Conservation (phyloP, 1,284 basidiomycete species). For the Inonotus hispidus region DNA sequence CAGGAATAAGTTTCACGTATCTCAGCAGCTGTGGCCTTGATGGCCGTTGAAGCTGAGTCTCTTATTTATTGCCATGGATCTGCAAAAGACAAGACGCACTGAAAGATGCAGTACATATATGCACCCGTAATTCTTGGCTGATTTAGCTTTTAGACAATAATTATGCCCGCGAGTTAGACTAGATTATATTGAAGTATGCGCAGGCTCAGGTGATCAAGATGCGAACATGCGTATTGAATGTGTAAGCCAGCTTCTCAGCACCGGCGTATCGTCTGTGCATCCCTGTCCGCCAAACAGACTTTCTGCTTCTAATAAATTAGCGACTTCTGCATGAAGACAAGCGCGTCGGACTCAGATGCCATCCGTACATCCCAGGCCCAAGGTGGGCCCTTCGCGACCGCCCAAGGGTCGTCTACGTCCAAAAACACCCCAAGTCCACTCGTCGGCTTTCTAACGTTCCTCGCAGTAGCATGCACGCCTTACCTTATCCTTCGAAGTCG, state of each 20-base stretch:
- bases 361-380: too few relatives aligned
- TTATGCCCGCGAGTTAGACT: background rate
- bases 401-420: background rate
- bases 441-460: background rate
- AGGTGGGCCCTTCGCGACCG: too few relatives aligned
- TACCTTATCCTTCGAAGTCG: slow-evolving; percentile 11
- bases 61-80: background rate
- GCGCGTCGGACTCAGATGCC: too few relatives aligned
- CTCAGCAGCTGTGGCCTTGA: background rate
- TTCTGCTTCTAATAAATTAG: too few relatives aligned
- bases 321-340: too few relatives aligned
- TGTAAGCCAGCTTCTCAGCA: too few relatives aligned
- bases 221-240: too few relatives aligned
- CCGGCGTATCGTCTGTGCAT: too few relatives aligned
- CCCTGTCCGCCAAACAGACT: too few relatives aligned
- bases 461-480: slow-evolving; percentile 5
- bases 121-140: background rate
- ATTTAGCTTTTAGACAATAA: background rate
- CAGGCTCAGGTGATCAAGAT: too few relatives aligned
- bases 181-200: too few relatives aligned
- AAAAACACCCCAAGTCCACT: background rate
- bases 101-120: background rate
- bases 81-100: too few relatives aligned
- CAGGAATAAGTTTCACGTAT: background rate
- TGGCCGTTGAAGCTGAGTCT: background rate